A percentile compares a stretch with the other conserved stretches of the same genome.
Evolutionary conservation across 2,329 filamentous ascomycete species (phyloP).

Genomic region (Monilinia fructicola): DNA sequence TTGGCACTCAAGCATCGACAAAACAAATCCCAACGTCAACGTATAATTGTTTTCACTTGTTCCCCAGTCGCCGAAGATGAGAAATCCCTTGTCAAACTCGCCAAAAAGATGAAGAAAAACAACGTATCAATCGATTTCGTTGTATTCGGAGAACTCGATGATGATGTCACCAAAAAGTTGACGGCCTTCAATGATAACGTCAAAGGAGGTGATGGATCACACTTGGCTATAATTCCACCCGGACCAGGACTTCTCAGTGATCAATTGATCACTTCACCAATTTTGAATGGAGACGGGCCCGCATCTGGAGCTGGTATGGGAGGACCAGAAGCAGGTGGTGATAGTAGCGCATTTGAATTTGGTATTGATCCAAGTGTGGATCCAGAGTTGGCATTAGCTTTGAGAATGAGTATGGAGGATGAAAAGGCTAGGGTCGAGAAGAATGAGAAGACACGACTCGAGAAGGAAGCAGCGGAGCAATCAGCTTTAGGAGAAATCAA

Average conservation of each 20-base stretch:
- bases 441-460: constrained; percentile 57
- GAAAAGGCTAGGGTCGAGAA: constrained; percentile 93
- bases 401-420: constrained; percentile 98
- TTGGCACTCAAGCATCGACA: constrained; percentile 96
- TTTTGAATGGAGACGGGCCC: constrained; percentile 78
- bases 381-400: constrained; percentile 87
- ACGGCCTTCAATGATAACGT: constrained; percentile 91
- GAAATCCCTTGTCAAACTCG: constrained; percentile 82
- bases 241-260: constrained; percentile 91
- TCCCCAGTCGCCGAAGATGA: constrained; percentile 88
- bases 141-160: constrained; percentile 89
- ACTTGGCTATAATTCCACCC: constrained; percentile 86
- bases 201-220: constrained; percentile 86
- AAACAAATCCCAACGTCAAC: constrained; percentile 94
- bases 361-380: constrained; percentile 89
- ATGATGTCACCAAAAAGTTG: constrained; percentile 88
- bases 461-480: constrained; percentile 72
- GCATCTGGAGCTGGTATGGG: constrained; percentile 55
- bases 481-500: constrained; percentile 77
- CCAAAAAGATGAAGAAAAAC: constrained; percentile 99
- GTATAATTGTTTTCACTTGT: constrained; percentile 96
- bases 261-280: constrained; percentile 83
- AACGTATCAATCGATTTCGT: constrained; percentile 93
- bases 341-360: constrained; percentile 71
- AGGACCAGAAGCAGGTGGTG: constrained; percentile 52